Percentiles rank a stretch among this genome's conserved stretches.
These are phyloP conservation scores for Herpetospermum pedunculosum DNA, from an alignment of 306 rosid genomes.

Conservation along the genomic window DNA sequence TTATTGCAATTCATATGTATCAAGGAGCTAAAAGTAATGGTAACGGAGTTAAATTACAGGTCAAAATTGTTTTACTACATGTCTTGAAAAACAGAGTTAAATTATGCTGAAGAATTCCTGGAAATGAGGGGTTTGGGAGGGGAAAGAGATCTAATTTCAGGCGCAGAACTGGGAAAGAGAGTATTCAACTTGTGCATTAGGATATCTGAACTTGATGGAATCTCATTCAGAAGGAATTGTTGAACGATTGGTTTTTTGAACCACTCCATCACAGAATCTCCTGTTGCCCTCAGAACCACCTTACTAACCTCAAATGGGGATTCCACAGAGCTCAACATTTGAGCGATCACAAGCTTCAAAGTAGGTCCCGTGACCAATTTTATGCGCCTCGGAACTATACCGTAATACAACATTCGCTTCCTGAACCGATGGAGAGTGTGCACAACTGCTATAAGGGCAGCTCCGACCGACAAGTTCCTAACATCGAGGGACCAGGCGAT, in stretches of 20 bases:
- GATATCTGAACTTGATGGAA: slow-evolving; percentile 74
- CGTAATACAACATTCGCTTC: slow-evolving; percentile 90
- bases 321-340: slow-evolving; percentile 74
- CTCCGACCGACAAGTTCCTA: slow-evolving; percentile 89
- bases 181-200: slow-evolving; percentile 87
- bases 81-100: neutral
- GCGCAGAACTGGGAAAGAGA: slow-evolving; percentile 91
- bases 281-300: slow-evolving; percentile 88
- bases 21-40: neutral
- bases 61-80: neutral
- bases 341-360: slow-evolving; percentile 75
- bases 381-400: slow-evolving; percentile 72
- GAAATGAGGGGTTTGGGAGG: slow-evolving; percentile 73
- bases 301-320: slow-evolving; percentile 96
- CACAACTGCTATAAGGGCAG: slow-evolving; percentile 73
- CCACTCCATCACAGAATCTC: slow-evolving; percentile 95
- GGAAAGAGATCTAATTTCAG: slow-evolving; percentile 67
- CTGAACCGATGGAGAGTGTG: slow-evolving; percentile 95
- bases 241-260: slow-evolving; percentile 93
- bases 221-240: slow-evolving; percentile 87
- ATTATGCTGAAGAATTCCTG: slow-evolving; percentile 33
- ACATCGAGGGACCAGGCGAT: slow-evolving; percentile 97
- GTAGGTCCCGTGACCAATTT: slow-evolving; percentile 90
- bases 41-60: neutral
- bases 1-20: neutral